These are phyloP conservation scores for Lasiodiplodia citricola DNA, from an alignment of 2,329 filamentous ascomycete genomes.

Conservation along the genomic window DNA sequence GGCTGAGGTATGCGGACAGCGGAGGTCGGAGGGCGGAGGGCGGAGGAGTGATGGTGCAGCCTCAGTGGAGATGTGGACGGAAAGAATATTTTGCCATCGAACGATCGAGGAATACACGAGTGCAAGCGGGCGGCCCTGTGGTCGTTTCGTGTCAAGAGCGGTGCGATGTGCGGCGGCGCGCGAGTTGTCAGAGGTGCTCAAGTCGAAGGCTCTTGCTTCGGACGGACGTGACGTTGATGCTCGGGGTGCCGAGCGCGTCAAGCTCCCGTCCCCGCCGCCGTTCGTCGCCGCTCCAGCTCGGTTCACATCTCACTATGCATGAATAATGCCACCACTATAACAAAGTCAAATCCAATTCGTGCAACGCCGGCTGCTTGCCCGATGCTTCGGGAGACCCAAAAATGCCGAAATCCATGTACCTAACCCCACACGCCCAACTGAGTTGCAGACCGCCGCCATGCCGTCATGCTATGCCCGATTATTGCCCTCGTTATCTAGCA, in stretches of 20 bases:
- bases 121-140: not conserved
- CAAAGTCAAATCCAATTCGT: not conserved
- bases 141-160: constrained; percentile 7
- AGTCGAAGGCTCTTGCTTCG: constrained; percentile 17
- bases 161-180: constrained; percentile 5
- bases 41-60: constrained; percentile 13
- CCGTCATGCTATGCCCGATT: constrained; percentile 12
- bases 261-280: constrained; percentile 8
- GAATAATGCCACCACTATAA: not conserved
- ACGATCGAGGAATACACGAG: constrained; percentile 18
- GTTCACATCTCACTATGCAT: not conserved
- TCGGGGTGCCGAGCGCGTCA: constrained; percentile 17
- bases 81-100: constrained; percentile 24
- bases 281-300: not conserved
- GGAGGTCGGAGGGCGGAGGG: constrained; percentile 22
- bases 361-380: constrained; percentile 2
- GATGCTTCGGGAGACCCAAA: not conserved
- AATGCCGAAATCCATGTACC: constrained; percentile 10
- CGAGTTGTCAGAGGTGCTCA: not conserved
- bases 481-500: constrained; percentile 18
- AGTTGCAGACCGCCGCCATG: not conserved
- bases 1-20: constrained; percentile 18
- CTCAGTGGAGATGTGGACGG: constrained; percentile 10
- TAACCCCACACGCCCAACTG: not conserved
- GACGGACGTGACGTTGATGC: constrained; percentile 23